These are phyloP conservation scores for Leucaena leucocephala DNA, from an alignment of 306 rosid species.

Conservation along the genomic window DNA sequence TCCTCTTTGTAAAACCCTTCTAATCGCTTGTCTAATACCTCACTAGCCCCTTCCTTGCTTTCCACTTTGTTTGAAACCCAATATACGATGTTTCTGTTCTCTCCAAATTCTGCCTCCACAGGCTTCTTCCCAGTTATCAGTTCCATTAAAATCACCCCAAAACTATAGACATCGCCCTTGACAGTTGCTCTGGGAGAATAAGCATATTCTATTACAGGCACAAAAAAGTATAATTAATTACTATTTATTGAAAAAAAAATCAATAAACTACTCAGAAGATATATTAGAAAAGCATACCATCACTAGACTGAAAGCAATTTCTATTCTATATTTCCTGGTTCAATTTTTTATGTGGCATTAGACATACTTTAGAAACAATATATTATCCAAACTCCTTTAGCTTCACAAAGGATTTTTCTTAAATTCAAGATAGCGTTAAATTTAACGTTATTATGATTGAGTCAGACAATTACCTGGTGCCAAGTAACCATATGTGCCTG, in stretches of 20 bases:
- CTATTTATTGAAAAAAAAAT: background rate
- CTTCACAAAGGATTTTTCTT: background rate
- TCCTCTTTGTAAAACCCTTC: conserved; percentile 61
- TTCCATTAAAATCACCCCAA: conserved; percentile 92
- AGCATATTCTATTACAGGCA: conserved; percentile 80
- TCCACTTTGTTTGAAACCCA: conserved; percentile 94
- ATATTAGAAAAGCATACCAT: conserved; percentile 26
- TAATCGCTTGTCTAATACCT: conserved; percentile 68
- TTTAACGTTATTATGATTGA: background rate
- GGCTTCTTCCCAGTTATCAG: conserved; percentile 92
- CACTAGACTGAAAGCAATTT: conserved; percentile 14
- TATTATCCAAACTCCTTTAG: too few species aligned
- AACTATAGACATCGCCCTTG: conserved; percentile 95
- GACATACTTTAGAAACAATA: background rate
- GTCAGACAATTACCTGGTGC: conserved; percentile 76
- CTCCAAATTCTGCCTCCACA: conserved; percentile 85
- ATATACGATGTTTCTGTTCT: conserved; percentile 76
- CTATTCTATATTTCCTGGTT: background rate
- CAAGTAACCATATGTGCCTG: conserved; percentile 91
- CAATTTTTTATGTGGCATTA: conserved; percentile 1
- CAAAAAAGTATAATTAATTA: conserved; percentile 27
- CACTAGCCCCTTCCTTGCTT: conserved; percentile 80
- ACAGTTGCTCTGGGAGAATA: conserved; percentile 91
- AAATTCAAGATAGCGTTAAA: background rate
- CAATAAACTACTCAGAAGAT: background rate